Conservation (phyloP, 768 basidiomycete genomes). For the Pseudohyphozyma bogoriensis region DNA sequence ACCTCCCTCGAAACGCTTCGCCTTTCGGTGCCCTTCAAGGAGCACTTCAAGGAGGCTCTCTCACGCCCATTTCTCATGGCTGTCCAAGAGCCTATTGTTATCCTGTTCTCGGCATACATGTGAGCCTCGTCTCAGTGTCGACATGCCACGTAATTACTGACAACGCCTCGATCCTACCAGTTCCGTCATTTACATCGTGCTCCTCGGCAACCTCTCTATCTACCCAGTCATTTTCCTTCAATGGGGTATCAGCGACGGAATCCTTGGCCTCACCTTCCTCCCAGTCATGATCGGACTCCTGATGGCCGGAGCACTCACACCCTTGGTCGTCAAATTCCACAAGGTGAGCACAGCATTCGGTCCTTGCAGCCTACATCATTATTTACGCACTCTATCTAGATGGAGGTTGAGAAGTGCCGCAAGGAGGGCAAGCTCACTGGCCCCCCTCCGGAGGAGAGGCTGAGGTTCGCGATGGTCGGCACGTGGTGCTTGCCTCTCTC, state of each 20-base stretch:
- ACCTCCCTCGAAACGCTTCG: conserved; percentile 49
- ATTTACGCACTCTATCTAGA: no score
- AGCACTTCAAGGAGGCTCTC: conserved; percentile 48
- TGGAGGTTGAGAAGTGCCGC: not conserved
- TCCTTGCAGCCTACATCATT: no score
- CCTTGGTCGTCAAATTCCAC: not conserved
- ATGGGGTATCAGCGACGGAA: conserved; percentile 10
- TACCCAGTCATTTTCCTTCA: conserved; percentile 9
- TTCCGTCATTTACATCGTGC: not conserved
- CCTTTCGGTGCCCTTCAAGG: conserved; percentile 48
- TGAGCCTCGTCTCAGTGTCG: no score
- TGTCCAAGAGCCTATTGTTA: conserved; percentile 52
- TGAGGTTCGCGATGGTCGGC: conserved; percentile 5
- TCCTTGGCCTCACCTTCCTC: conserved; percentile 19
- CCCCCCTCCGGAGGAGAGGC: conserved; percentile 1
- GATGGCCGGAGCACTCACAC: not conserved
- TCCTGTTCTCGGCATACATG: no score
- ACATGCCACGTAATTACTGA: no score
- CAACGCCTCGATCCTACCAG: no score
- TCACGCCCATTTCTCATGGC: conserved; percentile 56
- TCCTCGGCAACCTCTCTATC: conserved; percentile 9
- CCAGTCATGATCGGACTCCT: conserved; percentile 9
- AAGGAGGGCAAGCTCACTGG: not conserved
- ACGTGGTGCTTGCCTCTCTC: conserved; percentile 4
- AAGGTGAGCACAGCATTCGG: no score